These are phyloP conservation scores for Rutstroemia sp. DNA, from an alignment of 2,329 filamentous ascomycete species.

Conservation along the genomic window DNA sequence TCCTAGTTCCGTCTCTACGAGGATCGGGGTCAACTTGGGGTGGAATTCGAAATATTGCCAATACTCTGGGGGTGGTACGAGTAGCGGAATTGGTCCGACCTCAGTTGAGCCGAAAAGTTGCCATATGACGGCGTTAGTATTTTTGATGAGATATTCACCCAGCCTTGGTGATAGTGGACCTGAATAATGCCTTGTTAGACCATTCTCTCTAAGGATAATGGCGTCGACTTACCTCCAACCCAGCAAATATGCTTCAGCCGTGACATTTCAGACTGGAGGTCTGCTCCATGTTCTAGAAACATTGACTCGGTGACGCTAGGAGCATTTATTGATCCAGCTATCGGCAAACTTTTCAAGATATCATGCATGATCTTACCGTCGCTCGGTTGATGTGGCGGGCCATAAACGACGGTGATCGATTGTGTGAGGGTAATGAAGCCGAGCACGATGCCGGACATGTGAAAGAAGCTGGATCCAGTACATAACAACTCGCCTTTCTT, in stretches of 20 bases:
- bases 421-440: not conserved
- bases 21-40: constrained; percentile 16
- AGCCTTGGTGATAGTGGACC: not conserved
- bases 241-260: constrained; percentile 15
- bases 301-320: constrained; percentile 14
- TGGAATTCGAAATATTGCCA: constrained; percentile 30
- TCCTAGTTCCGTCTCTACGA: constrained; percentile 10
- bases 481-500: not conserved
- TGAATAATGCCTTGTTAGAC: not conserved
- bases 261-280: constrained; percentile 8
- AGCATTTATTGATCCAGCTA: constrained; percentile 14
- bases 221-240: constrained; percentile 15
- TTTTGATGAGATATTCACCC: not conserved
- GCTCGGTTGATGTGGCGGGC: constrained; percentile 7
- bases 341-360: constrained; percentile 19
- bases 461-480: constrained; percentile 12
- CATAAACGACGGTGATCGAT: constrained; percentile 8
- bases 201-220: not conserved
- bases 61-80: constrained; percentile 22
- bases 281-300: constrained; percentile 12
- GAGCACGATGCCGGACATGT: constrained; percentile 14
- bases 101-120: constrained; percentile 25
- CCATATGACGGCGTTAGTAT: not conserved
- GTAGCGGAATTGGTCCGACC: constrained; percentile 16
- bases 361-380: constrained; percentile 13